phyloP scores from a whole-genome alignment of 129 eudicot genomes.

The Tagetes patula region DNA sequence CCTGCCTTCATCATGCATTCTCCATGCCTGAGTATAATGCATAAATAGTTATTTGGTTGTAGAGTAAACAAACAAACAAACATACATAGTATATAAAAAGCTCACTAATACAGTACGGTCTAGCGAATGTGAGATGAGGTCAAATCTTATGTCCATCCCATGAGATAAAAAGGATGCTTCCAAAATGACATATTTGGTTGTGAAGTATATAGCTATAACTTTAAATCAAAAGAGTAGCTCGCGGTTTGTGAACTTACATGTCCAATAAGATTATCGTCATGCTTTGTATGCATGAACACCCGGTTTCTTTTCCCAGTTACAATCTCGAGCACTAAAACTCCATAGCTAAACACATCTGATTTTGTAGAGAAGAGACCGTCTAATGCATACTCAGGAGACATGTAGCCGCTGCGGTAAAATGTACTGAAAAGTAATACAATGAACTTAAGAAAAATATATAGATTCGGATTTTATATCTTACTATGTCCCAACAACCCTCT shows the following conservation, averaged over 20 bases:
- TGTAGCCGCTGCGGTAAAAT: background rate
- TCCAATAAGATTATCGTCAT: conserved; percentile 10
- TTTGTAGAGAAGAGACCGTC: conserved; percentile 2
- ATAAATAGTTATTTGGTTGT: background rate
- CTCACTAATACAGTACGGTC: too few relatives aligned
- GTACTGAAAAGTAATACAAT: background rate
- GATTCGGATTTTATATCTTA: background rate
- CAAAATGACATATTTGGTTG: background rate
- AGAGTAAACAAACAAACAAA: background rate
- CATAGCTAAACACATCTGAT: conserved; percentile 10
- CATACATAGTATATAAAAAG: too few relatives aligned
- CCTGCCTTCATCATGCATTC: conserved; percentile 2
- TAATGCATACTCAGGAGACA: conserved; percentile 9
- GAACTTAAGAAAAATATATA: background rate
- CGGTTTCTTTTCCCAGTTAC: conserved; percentile 9
- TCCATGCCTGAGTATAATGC: background rate
- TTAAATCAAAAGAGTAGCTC: background rate
- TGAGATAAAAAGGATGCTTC: too few relatives aligned
- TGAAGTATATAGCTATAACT: background rate
- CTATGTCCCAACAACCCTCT: conserved; percentile 14
- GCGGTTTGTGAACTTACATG: background rate
- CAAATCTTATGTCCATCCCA: too few relatives aligned
- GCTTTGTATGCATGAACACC: background rate
- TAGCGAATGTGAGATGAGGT: background rate
- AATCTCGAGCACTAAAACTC: conserved; percentile 12